Evolutionary conservation across 805 yeast species (phyloP).

Genomic region (Cyberlindnera subsufficiens): DNA sequence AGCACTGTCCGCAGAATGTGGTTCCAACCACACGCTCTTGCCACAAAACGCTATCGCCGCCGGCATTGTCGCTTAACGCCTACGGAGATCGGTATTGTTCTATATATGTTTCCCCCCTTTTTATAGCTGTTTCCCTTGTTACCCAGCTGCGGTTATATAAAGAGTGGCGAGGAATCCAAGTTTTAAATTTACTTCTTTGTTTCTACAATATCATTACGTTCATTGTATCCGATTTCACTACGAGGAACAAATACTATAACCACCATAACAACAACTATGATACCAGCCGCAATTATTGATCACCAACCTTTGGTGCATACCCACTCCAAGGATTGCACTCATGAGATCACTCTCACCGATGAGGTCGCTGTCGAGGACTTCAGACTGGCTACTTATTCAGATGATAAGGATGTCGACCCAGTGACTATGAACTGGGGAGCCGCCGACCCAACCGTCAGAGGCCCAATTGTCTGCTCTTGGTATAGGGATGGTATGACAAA

Average conservation of each 20-base stretch:
- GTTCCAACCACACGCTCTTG: conserved; percentile 1
- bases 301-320: conserved; percentile 4
- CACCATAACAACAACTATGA: conserved; percentile 11
- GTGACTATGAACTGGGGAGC: conserved; percentile 50
- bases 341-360: conserved; percentile 15
- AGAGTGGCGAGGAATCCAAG: too few species aligned
- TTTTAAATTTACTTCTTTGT: too few species aligned
- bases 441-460: conserved; percentile 40
- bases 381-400: conserved; percentile 47
- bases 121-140: neutral
- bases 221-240: neutral
- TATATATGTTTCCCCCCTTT: neutral
- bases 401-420: conserved; percentile 44
- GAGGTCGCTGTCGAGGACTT: conserved; percentile 24
- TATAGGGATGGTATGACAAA: conserved; percentile 40
- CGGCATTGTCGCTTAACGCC: conserved; percentile 6
- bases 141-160: neutral
- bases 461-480: conserved; percentile 54
- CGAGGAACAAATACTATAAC: neutral
- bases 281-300: conserved; percentile 22
- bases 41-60: conserved; percentile 1
- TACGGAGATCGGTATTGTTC: conserved; percentile 4
- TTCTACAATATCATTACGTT: too few species aligned
- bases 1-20: neutral
- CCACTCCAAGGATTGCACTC: conserved; percentile 7